Conservation (phyloP, 176 grass and related monocot genomes). For the Neostapfia colusana region DNA sequence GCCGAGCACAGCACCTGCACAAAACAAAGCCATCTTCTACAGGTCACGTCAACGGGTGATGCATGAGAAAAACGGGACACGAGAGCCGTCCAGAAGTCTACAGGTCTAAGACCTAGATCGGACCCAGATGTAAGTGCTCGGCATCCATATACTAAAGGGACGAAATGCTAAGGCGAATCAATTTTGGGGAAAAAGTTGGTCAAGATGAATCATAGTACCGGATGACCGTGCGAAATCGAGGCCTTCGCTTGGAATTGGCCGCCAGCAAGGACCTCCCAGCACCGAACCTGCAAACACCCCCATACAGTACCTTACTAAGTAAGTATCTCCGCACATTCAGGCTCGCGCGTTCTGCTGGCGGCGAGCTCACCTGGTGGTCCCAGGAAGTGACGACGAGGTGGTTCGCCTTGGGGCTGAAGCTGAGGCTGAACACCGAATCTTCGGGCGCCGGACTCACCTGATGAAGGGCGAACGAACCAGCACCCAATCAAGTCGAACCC, state of each 20-base stretch:
- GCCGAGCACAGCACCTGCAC: conserved; percentile 74
- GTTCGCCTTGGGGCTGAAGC: conserved; percentile 77
- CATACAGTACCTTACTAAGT: conserved; percentile 17
- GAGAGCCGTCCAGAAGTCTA: background rate
- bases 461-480: background rate
- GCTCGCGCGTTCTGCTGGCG: background rate
- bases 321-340: background rate
- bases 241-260: conserved; percentile 70
- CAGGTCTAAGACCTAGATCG: background rate
- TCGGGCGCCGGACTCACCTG: conserved; percentile 44
- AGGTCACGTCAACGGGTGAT: background rate
- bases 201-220: conserved; percentile 31
- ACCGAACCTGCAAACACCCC: conserved; percentile 58
- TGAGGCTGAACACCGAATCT: conserved; percentile 76
- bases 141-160: background rate
- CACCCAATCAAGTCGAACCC: conserved; percentile 18
- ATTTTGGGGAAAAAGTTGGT: background rate
- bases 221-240: conserved; percentile 71
- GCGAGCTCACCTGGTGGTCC: conserved; percentile 69
- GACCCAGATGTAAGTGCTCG: background rate
- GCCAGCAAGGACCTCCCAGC: conserved; percentile 73
- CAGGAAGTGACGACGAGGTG: conserved; percentile 77
- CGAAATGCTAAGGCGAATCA: background rate
- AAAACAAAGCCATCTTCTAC: conserved; percentile 6
- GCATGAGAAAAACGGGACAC: background rate